phyloP scores from a whole-genome alignment of 2,329 filamentous ascomycete species.

The Catunica adiposa region DNA sequence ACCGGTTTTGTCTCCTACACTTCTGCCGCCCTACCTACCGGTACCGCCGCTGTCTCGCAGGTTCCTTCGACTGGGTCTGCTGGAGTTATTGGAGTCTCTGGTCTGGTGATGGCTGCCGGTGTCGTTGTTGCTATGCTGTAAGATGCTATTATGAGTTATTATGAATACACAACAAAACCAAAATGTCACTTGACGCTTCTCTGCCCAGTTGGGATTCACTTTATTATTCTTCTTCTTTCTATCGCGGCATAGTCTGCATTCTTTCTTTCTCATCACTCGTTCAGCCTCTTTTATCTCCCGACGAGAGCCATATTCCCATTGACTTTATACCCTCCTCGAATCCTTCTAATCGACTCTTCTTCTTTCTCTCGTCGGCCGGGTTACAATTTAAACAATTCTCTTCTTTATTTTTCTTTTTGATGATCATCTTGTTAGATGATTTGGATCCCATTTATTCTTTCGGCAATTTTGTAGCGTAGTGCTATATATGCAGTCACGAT shows the following conservation, averaged over 20 bases:
- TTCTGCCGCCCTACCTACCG: constrained; percentile 17
- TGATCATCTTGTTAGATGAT: too few species aligned
- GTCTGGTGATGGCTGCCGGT: constrained; percentile 33
- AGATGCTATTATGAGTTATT: constrained; percentile 14
- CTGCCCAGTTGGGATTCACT: neutral
- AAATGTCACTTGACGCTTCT: constrained; percentile 1
- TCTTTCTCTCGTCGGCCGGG: neutral
- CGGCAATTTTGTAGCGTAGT: too few species aligned
- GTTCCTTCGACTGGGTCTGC: constrained; percentile 23
- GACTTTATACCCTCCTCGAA: too few species aligned
- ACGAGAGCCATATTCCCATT: neutral
- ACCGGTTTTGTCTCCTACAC: constrained; percentile 19
- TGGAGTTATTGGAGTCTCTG: constrained; percentile 27
- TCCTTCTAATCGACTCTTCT: neutral
- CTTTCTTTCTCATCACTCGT: neutral
- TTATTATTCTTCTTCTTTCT: neutral
- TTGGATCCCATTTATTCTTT: too few species aligned
- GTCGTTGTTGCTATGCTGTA: constrained; percentile 37
- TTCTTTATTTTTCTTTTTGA: too few species aligned
- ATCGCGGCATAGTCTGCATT: neutral
- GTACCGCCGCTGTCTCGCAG: constrained; percentile 23
- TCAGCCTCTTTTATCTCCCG: neutral
- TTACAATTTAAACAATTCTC: too few species aligned
- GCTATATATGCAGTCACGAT: too few species aligned
- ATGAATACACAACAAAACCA: neutral